Percentiles rank a stretch among this genome's conserved stretches.
These are phyloP conservation scores for Acanthamoeba castellanii DNA, from an alignment of 208 protist genomes.

Conservation along the genomic window DNA sequence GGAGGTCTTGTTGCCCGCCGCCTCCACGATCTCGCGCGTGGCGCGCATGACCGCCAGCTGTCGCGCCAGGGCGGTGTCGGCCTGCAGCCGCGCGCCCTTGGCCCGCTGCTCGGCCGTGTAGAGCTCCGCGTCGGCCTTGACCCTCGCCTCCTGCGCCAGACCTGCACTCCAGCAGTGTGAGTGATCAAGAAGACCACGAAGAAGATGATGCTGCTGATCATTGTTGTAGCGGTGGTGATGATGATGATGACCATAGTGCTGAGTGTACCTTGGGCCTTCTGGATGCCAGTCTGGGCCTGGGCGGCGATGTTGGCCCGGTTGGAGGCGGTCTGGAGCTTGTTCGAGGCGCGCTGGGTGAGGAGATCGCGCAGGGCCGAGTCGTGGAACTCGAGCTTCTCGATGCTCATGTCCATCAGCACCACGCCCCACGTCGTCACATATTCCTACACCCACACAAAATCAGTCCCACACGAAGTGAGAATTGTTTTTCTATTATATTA, in stretches of 20 bases:
- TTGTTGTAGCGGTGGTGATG: too few relatives aligned
- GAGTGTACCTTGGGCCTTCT: background rate
- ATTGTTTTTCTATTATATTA: too few relatives aligned
- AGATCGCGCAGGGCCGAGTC: background rate
- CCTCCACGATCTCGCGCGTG: slow-evolving; percentile 22
- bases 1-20: background rate
- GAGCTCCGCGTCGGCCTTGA: slow-evolving; percentile 4
- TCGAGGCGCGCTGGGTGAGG: background rate
- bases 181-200: background rate
- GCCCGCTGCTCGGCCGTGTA: slow-evolving; percentile 19
- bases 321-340: slow-evolving; percentile 17
- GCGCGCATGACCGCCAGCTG: slow-evolving; percentile 6
- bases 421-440: background rate
- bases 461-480: too few relatives aligned
- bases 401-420: slow-evolving; percentile 19
- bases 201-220: background rate
- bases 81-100: background rate
- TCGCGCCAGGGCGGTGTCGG: background rate
- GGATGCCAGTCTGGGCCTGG: slow-evolving; percentile 7
- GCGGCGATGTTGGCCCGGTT: slow-evolving; percentile 19
- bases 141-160: background rate
- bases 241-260: background rate
- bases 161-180: background rate
- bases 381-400: slow-evolving; percentile 26
- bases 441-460: background rate